Evolutionary conservation across 1,284 basidiomycete genomes (phyloP).

Genomic region (Ceratobasidium sp.): DNA sequence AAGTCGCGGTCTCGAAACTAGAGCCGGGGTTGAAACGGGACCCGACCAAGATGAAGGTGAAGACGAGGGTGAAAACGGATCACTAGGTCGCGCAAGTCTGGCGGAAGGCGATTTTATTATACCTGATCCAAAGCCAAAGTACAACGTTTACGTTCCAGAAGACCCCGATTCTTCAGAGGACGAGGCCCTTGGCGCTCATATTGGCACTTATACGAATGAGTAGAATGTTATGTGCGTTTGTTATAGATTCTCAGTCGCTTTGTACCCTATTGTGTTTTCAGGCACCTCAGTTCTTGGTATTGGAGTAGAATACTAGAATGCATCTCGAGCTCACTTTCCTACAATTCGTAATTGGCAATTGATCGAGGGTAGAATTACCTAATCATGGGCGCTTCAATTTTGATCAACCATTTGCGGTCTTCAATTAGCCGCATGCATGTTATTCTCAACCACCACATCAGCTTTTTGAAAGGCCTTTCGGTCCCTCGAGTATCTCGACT

Average conservation of each 20-base stretch:
- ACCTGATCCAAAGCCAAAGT: slow-evolving; percentile 6
- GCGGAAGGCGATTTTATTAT: neutral
- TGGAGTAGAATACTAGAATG: too few relatives aligned
- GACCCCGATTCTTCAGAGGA: slow-evolving; percentile 32
- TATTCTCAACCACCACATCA: neutral
- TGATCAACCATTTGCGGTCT: neutral
- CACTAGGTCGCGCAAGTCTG: slow-evolving; percentile 45
- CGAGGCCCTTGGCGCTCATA: slow-evolving; percentile 21
- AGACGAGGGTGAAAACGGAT: slow-evolving; percentile 48
- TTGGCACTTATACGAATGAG: slow-evolving; percentile 15
- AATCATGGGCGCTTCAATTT: neutral
- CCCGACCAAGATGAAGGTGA: slow-evolving; percentile 49
- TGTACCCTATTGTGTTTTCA: neutral
- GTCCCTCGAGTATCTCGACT: neutral
- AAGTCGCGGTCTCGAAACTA: slow-evolving; percentile 58
- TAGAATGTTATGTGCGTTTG: neutral
- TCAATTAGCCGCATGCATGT: neutral
- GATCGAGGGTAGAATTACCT: neutral
- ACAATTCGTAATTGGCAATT: too few relatives aligned
- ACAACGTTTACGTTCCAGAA: slow-evolving; percentile 31
- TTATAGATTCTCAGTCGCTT: neutral
- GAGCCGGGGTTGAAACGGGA: slow-evolving; percentile 60
- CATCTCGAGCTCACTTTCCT: too few relatives aligned
- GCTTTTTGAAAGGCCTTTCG: neutral
- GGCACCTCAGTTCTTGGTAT: too few relatives aligned